Base-by-base conservation (phyloP, 352 stramenopile genomes). In the Phytopythium boreale region DNA sequence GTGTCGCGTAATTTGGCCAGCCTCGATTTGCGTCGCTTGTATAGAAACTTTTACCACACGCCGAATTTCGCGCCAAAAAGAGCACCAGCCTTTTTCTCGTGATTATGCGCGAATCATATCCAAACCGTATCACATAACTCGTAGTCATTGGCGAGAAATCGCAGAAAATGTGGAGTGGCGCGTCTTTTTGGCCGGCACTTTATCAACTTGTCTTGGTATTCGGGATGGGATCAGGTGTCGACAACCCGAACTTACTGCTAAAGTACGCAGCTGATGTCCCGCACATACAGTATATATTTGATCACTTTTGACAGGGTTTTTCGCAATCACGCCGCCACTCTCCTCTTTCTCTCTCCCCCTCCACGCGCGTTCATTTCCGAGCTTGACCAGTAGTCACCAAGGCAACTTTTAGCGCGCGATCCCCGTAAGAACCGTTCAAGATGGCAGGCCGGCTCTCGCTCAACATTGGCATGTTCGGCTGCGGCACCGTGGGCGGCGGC, bases 381-480 rank as follows among this genome's bases (percentile, higher is more conserved):
- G 36, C 31, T n/a, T 36, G 47, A 34, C 47, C 24, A n/a, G 6
- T 14, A 9, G 9, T 3, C 4, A 0, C 24, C 47, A 55, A 55
- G 47, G 9, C 46, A 17, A 19, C 10, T 17, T 46, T 46, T 46
- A 46, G 39, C 39, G n/a, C 39, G 12, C 39, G 15, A 46, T 46
- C 15, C 15, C 15, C 17, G 36, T 43, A 46, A 20, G 14, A 22
- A 49, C 22, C 22, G 11, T 24, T 6, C 47, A 55, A 4, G 5
- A 60, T 60, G 55, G 36, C 55, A 2, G 55, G 34, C 34, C 55
- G 55, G 24, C 55, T 60, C n/a, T 60, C 69, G 37, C 78, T 92
- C 62, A 89, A 86, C 56, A 91, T 97, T 63, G 89, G 89, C 43
- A 79, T 97, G 66, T 95, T 97, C 67, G 89, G 89, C 63, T 95